Conservation (phyloP, 805 yeast genomes). For the Alloascoidea africana region DNA sequence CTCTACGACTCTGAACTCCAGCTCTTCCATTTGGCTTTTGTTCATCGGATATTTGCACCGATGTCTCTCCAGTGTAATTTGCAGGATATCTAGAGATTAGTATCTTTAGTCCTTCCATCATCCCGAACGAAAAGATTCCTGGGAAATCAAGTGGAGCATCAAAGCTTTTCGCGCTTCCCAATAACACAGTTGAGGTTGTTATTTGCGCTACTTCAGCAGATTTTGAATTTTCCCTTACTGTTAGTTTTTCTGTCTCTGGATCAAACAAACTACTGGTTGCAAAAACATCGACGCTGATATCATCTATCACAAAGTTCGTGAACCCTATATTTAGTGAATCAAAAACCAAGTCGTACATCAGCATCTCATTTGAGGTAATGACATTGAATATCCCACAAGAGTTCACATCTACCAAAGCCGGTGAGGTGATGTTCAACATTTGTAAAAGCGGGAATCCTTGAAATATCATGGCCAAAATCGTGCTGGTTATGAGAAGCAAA, state of each 20-base stretch:
- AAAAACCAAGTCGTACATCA: not conserved
- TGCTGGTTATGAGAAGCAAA: too few species aligned
- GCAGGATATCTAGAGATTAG: not conserved
- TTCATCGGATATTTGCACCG: too few species aligned
- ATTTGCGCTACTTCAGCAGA: too few species aligned
- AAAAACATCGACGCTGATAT: not conserved
- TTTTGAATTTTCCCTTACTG: not conserved
- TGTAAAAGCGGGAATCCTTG: not conserved
- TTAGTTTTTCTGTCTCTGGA: not conserved
- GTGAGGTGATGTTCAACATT: not conserved
- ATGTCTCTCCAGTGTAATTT: too few species aligned
- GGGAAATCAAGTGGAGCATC: not conserved
- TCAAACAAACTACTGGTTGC: not conserved
- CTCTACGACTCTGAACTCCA: not conserved
- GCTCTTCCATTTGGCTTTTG: not conserved
- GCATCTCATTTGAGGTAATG: not conserved
- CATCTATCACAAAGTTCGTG: not conserved
- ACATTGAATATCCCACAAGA: not conserved
- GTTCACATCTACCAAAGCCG: not conserved
- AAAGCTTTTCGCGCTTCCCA: not conserved
- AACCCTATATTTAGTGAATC: not conserved
- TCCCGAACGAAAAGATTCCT: not conserved
- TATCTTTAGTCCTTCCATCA: not conserved
- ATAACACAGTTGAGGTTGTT: slow-evolving; percentile 1
- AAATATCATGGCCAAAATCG: not conserved